Evolutionary conservation across 148 eudicot species (phyloP).

Genomic region (Mesembryanthemum crystallinum): DNA sequence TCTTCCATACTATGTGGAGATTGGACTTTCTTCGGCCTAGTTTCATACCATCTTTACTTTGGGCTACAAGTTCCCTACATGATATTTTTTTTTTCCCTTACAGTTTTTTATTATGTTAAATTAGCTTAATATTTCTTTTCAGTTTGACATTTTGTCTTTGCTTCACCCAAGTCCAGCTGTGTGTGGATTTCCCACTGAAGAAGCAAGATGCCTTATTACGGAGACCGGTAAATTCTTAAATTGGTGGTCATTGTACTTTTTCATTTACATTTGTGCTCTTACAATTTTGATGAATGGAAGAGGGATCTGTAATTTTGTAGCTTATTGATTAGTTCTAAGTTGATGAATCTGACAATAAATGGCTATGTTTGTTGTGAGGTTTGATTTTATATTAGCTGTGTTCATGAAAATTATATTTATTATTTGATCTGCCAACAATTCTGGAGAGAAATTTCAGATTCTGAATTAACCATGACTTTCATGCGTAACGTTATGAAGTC

Average conservation of each 20-base stretch:
- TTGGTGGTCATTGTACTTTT: neutral
- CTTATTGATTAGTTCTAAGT: neutral
- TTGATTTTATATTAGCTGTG: neutral
- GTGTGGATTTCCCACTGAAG: conserved; percentile 88
- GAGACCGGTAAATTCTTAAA: conserved; percentile 60
- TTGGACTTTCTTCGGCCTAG: neutral
- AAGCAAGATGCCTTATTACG: conserved; percentile 73
- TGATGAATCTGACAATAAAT: conserved; percentile 2
- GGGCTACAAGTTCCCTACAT: neutral
- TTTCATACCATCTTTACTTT: neutral
- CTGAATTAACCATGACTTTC: neutral
- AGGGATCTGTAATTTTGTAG: neutral
- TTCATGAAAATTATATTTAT: neutral
- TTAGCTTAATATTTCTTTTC: conserved; percentile 25
- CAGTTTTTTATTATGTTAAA: neutral
- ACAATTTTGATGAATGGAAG: neutral
- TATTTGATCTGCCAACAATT: no score
- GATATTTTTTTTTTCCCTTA: neutral
- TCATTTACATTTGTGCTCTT: neutral
- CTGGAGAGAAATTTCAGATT: neutral
- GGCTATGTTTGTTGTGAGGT: neutral
- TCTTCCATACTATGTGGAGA: neutral
- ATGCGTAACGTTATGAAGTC: neutral
- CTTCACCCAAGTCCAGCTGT: conserved; percentile 98
- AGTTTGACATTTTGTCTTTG: conserved; percentile 81